Evolutionary conservation across 192 early-diverging fungal genomes (phyloP).

Genomic region (Gamsiella multidivaricata): DNA sequence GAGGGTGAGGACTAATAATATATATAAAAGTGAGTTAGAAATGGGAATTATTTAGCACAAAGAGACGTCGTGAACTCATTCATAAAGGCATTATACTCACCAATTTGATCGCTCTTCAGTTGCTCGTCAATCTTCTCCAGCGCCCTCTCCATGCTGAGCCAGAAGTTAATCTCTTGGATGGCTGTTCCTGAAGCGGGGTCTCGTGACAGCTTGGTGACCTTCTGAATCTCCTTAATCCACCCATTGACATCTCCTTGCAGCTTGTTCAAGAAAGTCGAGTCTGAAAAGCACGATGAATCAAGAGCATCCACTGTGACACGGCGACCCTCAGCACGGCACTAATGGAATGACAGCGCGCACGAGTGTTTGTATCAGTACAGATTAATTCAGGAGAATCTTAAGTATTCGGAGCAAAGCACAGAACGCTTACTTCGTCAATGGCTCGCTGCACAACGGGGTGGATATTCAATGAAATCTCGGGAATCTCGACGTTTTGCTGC

Average conservation of each 20-base stretch:
- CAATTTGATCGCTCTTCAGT: slow-evolving; percentile 89
- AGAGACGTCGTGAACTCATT: not conserved
- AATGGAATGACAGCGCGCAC: too few relatives aligned
- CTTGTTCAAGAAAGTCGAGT: slow-evolving; percentile 92
- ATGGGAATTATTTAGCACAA: not conserved
- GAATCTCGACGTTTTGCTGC: slow-evolving; percentile 99
- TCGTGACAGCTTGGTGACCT: slow-evolving; percentile 94
- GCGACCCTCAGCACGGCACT: slow-evolving; percentile 71
- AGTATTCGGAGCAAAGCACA: not conserved
- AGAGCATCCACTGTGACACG: slow-evolving; percentile 82
- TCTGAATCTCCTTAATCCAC: slow-evolving; percentile 99
- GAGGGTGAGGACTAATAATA: slow-evolving; percentile 79
- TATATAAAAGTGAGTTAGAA: not conserved
- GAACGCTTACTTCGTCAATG: slow-evolving; percentile 61
- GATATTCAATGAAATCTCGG: slow-evolving; percentile 87
- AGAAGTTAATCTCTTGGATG: slow-evolving; percentile 99
- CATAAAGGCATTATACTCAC: slow-evolving; percentile 31
- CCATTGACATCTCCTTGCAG: slow-evolving; percentile 96
- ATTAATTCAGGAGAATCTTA: not conserved
- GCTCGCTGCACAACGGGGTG: slow-evolving; percentile 84
- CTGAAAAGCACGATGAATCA: slow-evolving; percentile 73
- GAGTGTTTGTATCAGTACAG: not conserved
- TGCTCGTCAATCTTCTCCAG: slow-evolving; percentile 95
- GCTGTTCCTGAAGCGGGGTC: slow-evolving; percentile 93
- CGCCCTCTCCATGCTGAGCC: slow-evolving; percentile 96